A percentile compares a stretch with the other conserved stretches of the same genome.
phyloP scores from a whole-genome alignment of 345 rosid species.

The Eucalyptus pauciflora region DNA sequence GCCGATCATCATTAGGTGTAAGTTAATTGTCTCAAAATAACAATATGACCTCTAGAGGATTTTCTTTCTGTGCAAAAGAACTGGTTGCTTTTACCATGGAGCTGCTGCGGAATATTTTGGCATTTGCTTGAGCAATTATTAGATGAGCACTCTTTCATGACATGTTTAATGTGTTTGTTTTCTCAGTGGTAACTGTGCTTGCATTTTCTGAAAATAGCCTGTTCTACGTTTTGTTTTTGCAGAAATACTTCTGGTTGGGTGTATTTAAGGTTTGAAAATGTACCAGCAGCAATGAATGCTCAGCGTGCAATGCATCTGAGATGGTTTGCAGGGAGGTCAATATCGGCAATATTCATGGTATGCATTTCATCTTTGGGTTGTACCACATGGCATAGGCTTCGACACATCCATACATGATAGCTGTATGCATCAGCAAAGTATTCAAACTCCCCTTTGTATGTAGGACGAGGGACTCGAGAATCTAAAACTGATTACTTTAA shows the following conservation, averaged over 20 bases:
- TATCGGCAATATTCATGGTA: constrained; percentile 83
- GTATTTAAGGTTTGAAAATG: constrained; percentile 56
- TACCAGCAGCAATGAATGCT: constrained; percentile 50
- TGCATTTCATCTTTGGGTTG: not conserved
- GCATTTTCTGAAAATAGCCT: not conserved
- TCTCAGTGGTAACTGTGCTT: not conserved
- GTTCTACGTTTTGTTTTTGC: not conserved
- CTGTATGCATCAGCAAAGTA: not conserved
- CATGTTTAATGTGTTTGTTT: not conserved
- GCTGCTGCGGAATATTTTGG: not conserved
- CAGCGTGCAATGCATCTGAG: constrained; percentile 88
- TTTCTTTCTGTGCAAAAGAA: not conserved
- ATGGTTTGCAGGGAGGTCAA: constrained; percentile 87
- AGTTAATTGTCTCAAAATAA: not conserved
- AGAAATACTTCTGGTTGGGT: constrained; percentile 79
- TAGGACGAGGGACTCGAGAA: not conserved
- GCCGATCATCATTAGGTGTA: not conserved
- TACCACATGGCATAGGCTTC: not conserved
- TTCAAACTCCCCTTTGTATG: not conserved
- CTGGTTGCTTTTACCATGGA: not conserved
- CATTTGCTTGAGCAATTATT: not conserved
- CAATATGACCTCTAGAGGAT: not conserved
- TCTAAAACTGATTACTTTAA: not conserved
- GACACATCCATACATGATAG: not conserved
- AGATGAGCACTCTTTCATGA: not conserved